A percentile compares a stretch with the other conserved stretches of the same genome.
These are phyloP conservation scores for Dalechampia spathulata DNA, from an alignment of 441 rosid species.

Conservation along the genomic window DNA sequence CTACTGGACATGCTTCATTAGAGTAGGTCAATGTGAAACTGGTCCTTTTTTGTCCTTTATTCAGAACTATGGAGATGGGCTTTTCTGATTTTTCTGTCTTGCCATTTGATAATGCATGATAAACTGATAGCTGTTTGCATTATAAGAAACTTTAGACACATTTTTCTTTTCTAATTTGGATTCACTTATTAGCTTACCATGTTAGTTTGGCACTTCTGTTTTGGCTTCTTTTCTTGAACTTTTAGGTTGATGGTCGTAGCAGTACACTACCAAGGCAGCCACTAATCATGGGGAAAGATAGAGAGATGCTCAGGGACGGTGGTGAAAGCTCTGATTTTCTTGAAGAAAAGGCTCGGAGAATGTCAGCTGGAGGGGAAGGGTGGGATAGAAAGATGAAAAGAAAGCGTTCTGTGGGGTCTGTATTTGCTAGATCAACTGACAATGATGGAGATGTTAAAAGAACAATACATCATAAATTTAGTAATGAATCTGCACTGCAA, in stretches of 20 bases:
- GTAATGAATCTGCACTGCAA: constrained; percentile 32
- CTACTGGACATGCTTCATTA: background rate
- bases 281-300: constrained; percentile 34
- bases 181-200: too few relatives aligned
- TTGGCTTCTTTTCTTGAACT: constrained; percentile 7
- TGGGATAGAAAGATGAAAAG: constrained; percentile 63
- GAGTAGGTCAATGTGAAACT: background rate
- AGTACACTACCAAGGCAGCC: constrained; percentile 30
- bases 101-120: background rate
- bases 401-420: constrained; percentile 47
- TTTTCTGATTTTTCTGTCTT: background rate
- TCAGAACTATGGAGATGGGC: background rate
- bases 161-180: too few relatives aligned
- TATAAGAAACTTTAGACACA: background rate
- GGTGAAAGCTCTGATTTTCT: constrained; percentile 33
- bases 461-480: constrained; percentile 31
- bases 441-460: constrained; percentile 42
- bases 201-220: background rate
- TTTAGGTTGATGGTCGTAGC: constrained; percentile 42
- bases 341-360: constrained; percentile 45
- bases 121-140: background rate
- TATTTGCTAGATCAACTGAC: constrained; percentile 35
- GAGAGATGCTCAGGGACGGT: constrained; percentile 34
- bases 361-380: constrained; percentile 58
- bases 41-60: background rate